Conservation (phyloP, 352 stramenopile genomes). For the Detonula confervacea region DNA sequence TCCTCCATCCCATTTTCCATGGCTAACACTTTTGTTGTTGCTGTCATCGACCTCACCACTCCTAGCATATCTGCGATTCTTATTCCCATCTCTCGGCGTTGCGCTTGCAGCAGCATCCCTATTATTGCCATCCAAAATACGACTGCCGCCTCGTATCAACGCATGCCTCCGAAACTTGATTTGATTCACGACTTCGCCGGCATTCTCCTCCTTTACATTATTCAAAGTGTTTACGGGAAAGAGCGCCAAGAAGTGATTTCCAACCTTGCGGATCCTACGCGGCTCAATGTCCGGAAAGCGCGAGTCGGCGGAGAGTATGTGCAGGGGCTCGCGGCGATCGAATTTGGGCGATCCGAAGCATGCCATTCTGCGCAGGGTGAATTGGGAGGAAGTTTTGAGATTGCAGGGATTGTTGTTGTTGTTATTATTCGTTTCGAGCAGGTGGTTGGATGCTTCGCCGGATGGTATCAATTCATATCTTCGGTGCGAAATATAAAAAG, state of each 20-base stretch:
- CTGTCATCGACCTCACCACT: not conserved
- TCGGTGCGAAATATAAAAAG: too few species aligned
- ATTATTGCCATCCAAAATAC: not conserved
- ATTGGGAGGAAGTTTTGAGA: slow-evolving; percentile 35
- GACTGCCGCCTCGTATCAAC: slow-evolving; percentile 17
- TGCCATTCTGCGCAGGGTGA: slow-evolving; percentile 57
- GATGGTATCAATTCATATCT: slow-evolving; percentile 46
- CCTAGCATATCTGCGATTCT: not conserved
- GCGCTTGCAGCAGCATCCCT: not conserved
- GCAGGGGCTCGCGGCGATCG: slow-evolving; percentile 45
- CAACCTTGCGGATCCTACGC: slow-evolving; percentile 47
- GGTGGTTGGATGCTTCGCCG: not conserved
- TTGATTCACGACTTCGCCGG: not conserved
- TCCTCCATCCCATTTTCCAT: slow-evolving; percentile 4
- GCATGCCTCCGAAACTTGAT: slow-evolving; percentile 20
- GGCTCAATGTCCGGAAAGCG: slow-evolving; percentile 63
- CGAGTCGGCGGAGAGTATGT: slow-evolving; percentile 63
- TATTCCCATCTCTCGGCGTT: not conserved
- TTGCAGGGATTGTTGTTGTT: not conserved
- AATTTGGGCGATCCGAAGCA: slow-evolving; percentile 66
- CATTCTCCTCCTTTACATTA: not conserved
- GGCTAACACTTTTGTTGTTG: not conserved
- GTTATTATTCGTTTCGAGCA: slow-evolving; percentile 2
- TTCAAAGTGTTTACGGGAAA: slow-evolving; percentile 30
- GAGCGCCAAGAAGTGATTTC: slow-evolving; percentile 70